Evolutionary conservation across 108 stramenopile genomes (phyloP).

Genomic region (Skeletonema menzelii): DNA sequence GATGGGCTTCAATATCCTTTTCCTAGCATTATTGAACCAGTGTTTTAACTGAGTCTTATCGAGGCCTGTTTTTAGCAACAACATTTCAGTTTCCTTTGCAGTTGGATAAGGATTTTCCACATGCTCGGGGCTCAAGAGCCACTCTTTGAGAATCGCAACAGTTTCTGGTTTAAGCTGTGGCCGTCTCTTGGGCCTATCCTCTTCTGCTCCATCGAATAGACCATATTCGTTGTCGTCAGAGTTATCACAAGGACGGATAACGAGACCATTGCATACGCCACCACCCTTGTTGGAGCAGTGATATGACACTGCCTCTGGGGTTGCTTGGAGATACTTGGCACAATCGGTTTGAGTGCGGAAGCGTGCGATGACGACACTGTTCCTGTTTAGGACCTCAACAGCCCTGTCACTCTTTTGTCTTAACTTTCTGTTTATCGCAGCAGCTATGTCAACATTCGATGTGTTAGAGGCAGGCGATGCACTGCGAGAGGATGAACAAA

Average conservation of each 20-base stretch:
- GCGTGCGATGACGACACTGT: constrained; percentile 15
- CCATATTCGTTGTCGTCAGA: neutral
- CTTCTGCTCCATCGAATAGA: constrained; percentile 26
- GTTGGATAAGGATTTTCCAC: constrained; percentile 40
- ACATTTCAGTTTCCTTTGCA: constrained; percentile 9
- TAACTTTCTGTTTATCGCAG: neutral
- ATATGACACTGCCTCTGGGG: constrained; percentile 46
- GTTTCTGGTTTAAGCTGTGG: constrained; percentile 29
- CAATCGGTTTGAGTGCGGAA: constrained; percentile 45
- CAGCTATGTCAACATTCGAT: neutral
- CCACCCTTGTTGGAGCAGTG: constrained; percentile 38
- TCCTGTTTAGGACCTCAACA: constrained; percentile 24
- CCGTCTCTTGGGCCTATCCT: constrained; percentile 24
- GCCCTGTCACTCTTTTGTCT: constrained; percentile 27
- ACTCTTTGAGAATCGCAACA: constrained; percentile 25
- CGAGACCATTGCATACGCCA: constrained; percentile 35
- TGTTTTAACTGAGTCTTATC: constrained; percentile 38
- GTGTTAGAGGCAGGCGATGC: neutral
- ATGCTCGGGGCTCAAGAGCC: constrained; percentile 35
- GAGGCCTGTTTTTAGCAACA: constrained; percentile 27
- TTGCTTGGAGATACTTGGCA: constrained; percentile 34
- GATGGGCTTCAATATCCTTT: constrained; percentile 38
- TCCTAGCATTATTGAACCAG: constrained; percentile 48
- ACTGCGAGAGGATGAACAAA: neutral
- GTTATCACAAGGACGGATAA: constrained; percentile 14